A percentile compares a stretch with the other conserved stretches of the same genome.
These are phyloP conservation scores for Rhynchosporium secalis DNA, from an alignment of 2,329 filamentous ascomycete genomes.

Conservation along the genomic window DNA sequence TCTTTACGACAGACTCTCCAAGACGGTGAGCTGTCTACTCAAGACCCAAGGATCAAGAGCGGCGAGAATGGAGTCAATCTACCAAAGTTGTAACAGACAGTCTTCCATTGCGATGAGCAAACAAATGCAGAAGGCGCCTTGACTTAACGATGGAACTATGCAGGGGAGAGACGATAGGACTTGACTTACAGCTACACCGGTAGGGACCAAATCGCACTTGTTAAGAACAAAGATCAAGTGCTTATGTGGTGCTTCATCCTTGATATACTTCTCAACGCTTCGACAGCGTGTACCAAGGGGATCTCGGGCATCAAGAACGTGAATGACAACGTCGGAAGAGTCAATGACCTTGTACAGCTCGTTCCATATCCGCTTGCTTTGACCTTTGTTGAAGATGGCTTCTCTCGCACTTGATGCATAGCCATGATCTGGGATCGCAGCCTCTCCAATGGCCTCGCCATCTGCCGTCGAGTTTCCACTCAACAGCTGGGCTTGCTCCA, in stretches of 20 bases:
- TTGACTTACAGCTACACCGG: slow-evolving; percentile 86
- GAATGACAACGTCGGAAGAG: slow-evolving; percentile 93
- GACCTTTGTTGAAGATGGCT: slow-evolving; percentile 90
- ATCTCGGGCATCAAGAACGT: slow-evolving; percentile 87
- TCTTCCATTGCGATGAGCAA: slow-evolving; percentile 68
- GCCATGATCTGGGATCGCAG: slow-evolving; percentile 44
- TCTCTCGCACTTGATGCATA: slow-evolving; percentile 67
- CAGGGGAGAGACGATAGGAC: slow-evolving; percentile 20
- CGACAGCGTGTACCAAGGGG: slow-evolving; percentile 87
- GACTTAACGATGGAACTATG: slow-evolving; percentile 72
- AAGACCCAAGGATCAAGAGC: slow-evolving; percentile 59
- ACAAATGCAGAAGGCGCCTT: slow-evolving; percentile 69
- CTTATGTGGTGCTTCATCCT: slow-evolving; percentile 92
- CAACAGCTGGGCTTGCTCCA: slow-evolving; percentile 75
- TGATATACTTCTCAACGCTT: slow-evolving; percentile 89
- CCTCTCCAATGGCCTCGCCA: slow-evolving; percentile 49
- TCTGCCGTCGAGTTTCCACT: slow-evolving; percentile 66
- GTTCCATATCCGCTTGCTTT: slow-evolving; percentile 96
- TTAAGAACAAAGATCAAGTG: slow-evolving; percentile 88
- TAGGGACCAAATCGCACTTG: slow-evolving; percentile 91
- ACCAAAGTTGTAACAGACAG: slow-evolving; percentile 99
- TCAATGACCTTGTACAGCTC: slow-evolving; percentile 95
- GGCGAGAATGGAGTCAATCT: slow-evolving; percentile 78
- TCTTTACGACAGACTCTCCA: slow-evolving; percentile 74
- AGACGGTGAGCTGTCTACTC: slow-evolving; percentile 81